phyloP scores from a whole-genome alignment of 805 yeast species.

The Kodamaea nitidulidarum region DNA sequence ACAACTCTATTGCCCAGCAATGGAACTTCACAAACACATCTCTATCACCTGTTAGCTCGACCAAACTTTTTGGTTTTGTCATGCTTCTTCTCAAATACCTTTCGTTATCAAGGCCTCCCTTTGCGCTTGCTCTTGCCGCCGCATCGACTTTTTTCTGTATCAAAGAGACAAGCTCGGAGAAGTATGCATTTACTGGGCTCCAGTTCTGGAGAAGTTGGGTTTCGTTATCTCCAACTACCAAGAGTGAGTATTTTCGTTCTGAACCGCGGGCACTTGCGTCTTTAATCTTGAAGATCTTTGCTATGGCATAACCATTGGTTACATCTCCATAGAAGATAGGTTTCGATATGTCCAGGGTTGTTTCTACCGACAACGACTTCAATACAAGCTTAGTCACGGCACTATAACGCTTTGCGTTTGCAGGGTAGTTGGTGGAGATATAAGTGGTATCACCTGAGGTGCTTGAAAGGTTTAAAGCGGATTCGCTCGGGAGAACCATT shows the following conservation, averaged over 20 bases:
- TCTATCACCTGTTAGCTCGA: constrained; percentile 52
- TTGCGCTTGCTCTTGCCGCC: constrained; percentile 2
- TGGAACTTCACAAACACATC: constrained; percentile 56
- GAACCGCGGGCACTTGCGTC: constrained; percentile 71
- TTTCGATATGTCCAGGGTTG: constrained; percentile 52
- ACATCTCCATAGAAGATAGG: constrained; percentile 66
- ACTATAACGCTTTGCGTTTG: constrained; percentile 44
- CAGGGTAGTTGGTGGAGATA: constrained; percentile 60
- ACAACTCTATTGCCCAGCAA: constrained; percentile 56
- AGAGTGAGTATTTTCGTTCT: constrained; percentile 61
- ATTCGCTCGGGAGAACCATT: constrained; percentile 44
- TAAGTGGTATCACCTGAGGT: constrained; percentile 25
- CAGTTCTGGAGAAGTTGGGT: constrained; percentile 50
- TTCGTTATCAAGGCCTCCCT: constrained; percentile 40
- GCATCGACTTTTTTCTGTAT: constrained; percentile 17
- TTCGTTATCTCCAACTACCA: constrained; percentile 56
- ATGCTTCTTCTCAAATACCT: constrained; percentile 53
- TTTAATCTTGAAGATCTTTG: constrained; percentile 55
- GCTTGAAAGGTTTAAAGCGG: constrained; percentile 19
- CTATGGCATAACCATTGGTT: constrained; percentile 54
- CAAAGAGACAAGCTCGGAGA: constrained; percentile 19
- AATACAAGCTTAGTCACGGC: constrained; percentile 56
- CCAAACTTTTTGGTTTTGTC: constrained; percentile 53
- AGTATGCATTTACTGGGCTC: constrained; percentile 44
- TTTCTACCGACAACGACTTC: constrained; percentile 64